Evolutionary conservation across 176 grass and related monocot genomes (phyloP), one percentile per base, ranked within the genome.

Genomic region (Rhynchospora pubera): DNA sequence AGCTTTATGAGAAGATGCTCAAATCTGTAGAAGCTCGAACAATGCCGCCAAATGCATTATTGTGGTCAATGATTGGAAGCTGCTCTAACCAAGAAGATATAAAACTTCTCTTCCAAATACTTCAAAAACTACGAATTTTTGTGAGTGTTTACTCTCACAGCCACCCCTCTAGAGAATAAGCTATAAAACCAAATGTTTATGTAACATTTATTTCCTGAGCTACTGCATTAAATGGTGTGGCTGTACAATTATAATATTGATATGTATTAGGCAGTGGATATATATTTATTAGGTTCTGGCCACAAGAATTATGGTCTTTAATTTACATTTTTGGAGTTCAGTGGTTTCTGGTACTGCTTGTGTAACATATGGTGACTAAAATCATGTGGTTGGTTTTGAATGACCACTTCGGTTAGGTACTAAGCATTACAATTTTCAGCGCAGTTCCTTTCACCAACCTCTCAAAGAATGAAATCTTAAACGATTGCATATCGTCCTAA

Each of bases 31-130:
- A 95, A 90, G 96, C 87, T 32, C 58, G 76, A 84, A 95, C 96
- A 32, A 99, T 95, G 92, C 92, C 96, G 82, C 96, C 96, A 78
- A 99, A 99, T 88, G 96, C 92, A 56, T 93, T 82, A 88, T 81
- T 95, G 83, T 95, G 92, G 92, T 99, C 96, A 16, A 84, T 99
- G 89, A 90, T 99, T 15, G 82, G 87, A 53, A 90, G 87, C 83
- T 95, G 89, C 84, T 90, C 89, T 56, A 93, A 77, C 82, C 81
- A 80, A 74, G 92, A 94, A 57, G 96, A 99, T 69, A 95, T 99
- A 65, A 90, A 95, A 86, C 87, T 95, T 85, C 85, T 99, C 24
- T 95, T 95, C 79, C 74, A 93, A 39, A 88, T 91, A 79, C 89
- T 99, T 73, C 89, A 95, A 82, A 93, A 93, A 79, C 86, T 99